These are phyloP conservation scores for Wickerhamomyces chambardii DNA, from an alignment of 805 yeast genomes.

Conservation along the genomic window DNA sequence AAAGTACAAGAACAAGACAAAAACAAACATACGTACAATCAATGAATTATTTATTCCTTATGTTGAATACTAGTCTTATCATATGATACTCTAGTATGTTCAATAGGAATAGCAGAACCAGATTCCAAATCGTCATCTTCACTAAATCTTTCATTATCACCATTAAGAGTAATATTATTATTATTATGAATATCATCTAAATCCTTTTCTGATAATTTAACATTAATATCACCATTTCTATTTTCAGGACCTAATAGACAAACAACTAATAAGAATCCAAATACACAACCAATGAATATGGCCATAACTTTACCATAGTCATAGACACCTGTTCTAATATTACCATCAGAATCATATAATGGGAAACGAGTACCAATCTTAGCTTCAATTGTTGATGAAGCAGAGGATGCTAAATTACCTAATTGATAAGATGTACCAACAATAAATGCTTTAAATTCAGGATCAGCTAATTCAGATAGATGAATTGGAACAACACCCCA, in stretches of 20 bases:
- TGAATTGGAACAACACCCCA: conserved; percentile 65
- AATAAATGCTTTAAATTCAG: conserved; percentile 52
- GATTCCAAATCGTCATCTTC: conserved; percentile 6
- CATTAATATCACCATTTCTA: conserved; percentile 22
- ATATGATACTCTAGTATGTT: not conserved
- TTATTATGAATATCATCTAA: conserved; percentile 11
- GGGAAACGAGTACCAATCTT: conserved; percentile 53
- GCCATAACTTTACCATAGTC: conserved; percentile 58
- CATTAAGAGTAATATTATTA: too few species aligned
- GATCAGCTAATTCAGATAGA: conserved; percentile 52
- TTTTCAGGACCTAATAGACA: conserved; percentile 56
- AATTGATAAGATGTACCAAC: conserved; percentile 59
- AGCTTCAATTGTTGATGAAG: conserved; percentile 61
- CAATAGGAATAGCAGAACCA: not conserved
- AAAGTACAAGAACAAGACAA: too few species aligned
- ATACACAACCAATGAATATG: conserved; percentile 57
- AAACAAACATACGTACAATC: too few species aligned
- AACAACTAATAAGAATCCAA: conserved; percentile 39
- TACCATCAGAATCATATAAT: conserved; percentile 20
- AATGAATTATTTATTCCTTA: not conserved
- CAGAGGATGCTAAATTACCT: conserved; percentile 61
- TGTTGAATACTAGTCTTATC: not conserved
- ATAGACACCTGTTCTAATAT: conserved; percentile 22
- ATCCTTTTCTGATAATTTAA: conserved; percentile 13
- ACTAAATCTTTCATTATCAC: conserved; percentile 15